Evolutionary conservation across 148 eudicot genomes (phyloP).

Genomic region (Linanthus parryae): DNA sequence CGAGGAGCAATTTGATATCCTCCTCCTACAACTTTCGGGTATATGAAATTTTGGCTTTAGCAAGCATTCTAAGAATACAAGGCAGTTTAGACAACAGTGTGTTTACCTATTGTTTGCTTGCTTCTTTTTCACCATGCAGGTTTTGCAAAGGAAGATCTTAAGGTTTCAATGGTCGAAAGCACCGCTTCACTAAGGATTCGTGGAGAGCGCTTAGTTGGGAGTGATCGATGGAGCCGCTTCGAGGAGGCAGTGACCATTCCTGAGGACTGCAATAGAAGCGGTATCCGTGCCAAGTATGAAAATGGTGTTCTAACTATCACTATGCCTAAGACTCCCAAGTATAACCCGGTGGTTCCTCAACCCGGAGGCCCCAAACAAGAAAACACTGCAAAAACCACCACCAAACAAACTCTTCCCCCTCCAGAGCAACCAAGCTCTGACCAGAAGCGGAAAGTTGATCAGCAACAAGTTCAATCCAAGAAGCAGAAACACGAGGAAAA

Average conservation of each 20-base stretch:
- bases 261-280: slow-evolving; percentile 30
- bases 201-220: slow-evolving; percentile 42
- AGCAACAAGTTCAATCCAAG: too few relatives aligned
- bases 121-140: slow-evolving; percentile 21
- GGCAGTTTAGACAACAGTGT: not conserved
- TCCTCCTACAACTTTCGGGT: slow-evolving; percentile 60
- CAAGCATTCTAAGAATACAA: not conserved
- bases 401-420: too few relatives aligned
- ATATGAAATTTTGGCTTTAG: not conserved
- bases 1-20: slow-evolving; percentile 30
- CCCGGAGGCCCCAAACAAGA: not conserved
- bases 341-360: not conserved
- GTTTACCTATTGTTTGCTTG: not conserved
- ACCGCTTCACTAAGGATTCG: slow-evolving; percentile 33
- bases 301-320: slow-evolving; percentile 39
- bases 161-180: slow-evolving; percentile 54
- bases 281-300: slow-evolving; percentile 52
- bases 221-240: slow-evolving; percentile 55
- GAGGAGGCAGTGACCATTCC: slow-evolving; percentile 45
- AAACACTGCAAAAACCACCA: not conserved
- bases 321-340: slow-evolving; percentile 55
- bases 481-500: too few relatives aligned
- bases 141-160: slow-evolving; percentile 47
- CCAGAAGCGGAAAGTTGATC: too few relatives aligned
- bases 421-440: too few relatives aligned